Base-by-base conservation (phyloP, 2,329 filamentous ascomycete genomes). In the Fusarium temperatum region DNA sequence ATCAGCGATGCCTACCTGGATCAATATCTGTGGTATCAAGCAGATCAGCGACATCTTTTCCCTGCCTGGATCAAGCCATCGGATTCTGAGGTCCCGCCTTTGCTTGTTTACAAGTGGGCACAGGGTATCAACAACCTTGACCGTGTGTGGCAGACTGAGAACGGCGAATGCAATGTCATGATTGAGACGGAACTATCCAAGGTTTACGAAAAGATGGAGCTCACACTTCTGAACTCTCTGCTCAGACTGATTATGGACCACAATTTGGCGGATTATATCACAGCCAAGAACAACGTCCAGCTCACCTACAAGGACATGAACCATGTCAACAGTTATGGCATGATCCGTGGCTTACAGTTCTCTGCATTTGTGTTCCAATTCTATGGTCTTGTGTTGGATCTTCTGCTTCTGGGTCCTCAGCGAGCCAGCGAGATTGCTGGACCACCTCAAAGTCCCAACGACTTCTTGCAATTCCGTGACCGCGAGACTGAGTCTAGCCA, bases 301-400 rank as follows among this genome's bases (percentile, higher is more conserved):
- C 89, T 99, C 72, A 98, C 97, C 72, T 99, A 99, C 87, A 99
- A 99, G 86, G 96, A 99, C 78, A 99, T 99, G 96, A 98, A 98
- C 80, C 96, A 99, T 80, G 96, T 97, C 81, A 99, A 99, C 84
- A 97, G 94, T 81, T 99, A 98, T 81, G 96, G 96, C 77, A 93
- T 99, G 93, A 98, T 99, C 78, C 94, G 96, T 79, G 96, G 97
- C 77, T 88, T 99, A 22, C 97, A 99, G 76, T 99, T 99, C 84
- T 98, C 96, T 4, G 96, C 94, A 1, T 99, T 99, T 73, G 96
- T 99, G 28, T 99, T 99, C 89, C 96, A 99, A 81, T 99, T 95
- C 87, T 99, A 99, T 78, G 96, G 97, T 53, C 87, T 99, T 70
- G 96, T 99, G 67, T 91, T 99, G 61, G 96, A 99, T 84, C 88